Conservation (phyloP, 2,329 filamentous ascomycete genomes). For the Elsinoe necatrix region DNA sequence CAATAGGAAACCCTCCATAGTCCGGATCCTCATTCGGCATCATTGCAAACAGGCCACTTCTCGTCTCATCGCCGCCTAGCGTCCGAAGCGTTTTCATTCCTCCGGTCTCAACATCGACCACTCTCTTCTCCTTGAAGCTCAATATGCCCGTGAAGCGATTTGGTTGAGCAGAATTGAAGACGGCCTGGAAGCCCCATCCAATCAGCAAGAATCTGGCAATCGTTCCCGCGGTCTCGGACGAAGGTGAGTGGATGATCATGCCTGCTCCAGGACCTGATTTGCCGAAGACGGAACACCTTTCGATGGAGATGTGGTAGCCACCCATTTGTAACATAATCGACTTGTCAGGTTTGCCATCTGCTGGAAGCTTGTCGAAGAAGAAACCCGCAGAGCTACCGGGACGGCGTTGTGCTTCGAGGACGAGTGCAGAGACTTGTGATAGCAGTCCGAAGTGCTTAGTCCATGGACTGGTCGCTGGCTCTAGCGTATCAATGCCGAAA, state of each 20-base stretch:
- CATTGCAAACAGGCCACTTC: slow-evolving; percentile 41
- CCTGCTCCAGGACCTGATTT: slow-evolving; percentile 35
- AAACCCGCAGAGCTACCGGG: slow-evolving; percentile 33
- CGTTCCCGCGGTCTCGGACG: slow-evolving; percentile 18
- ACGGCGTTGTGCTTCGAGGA: slow-evolving; percentile 36
- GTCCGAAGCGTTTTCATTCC: slow-evolving; percentile 31
- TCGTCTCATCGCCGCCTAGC: slow-evolving; percentile 41
- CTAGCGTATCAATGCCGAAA: slow-evolving; percentile 38
- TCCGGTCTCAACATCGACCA: slow-evolving; percentile 31
- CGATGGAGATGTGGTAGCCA: slow-evolving; percentile 33
- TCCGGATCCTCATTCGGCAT: slow-evolving; percentile 51
- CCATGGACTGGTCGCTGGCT: slow-evolving; percentile 28
- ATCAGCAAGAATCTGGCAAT: slow-evolving; percentile 37
- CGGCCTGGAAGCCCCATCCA: slow-evolving; percentile 39
- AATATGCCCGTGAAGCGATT: slow-evolving; percentile 39
- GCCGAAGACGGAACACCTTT: slow-evolving; percentile 41
- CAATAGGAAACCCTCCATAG: slow-evolving; percentile 49
- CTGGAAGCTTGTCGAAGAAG: slow-evolving; percentile 33
- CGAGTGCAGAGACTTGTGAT: slow-evolving; percentile 26
- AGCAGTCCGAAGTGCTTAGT: slow-evolving; percentile 37
- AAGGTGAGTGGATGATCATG: slow-evolving; percentile 35
- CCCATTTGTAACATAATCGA: slow-evolving; percentile 29
- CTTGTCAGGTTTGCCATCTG: slow-evolving; percentile 25
- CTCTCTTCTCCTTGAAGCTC: slow-evolving; percentile 35
- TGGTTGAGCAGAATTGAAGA: slow-evolving; percentile 25